phyloP scores from a whole-genome alignment of 768 basidiomycete species.

The Pholiota conissans region DNA sequence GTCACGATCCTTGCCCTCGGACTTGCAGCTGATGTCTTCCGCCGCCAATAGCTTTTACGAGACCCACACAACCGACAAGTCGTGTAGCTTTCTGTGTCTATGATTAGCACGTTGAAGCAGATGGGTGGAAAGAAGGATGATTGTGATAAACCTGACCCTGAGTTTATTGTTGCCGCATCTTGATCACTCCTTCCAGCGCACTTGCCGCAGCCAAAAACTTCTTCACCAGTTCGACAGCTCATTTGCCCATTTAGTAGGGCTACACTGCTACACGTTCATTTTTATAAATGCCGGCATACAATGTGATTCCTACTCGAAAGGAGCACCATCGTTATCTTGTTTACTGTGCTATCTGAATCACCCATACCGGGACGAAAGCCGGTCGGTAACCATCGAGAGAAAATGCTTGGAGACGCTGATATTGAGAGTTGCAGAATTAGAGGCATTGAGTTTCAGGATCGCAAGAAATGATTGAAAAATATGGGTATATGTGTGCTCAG shows the following conservation, averaged over 20 bases:
- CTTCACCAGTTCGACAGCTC: neutral
- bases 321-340: neutral
- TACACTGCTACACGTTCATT: neutral
- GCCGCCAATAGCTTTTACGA: neutral
- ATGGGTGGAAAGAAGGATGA: constrained; percentile 6
- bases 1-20: constrained; percentile 1
- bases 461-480: neutral
- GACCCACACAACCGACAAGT: neutral
- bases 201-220: neutral
- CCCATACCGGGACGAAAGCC: neutral
- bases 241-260: neutral
- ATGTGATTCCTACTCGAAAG: neutral
- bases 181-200: constrained; percentile 5
- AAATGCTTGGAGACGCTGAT: neutral
- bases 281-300: neutral
- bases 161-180: constrained; percentile 8
- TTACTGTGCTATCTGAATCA: neutral
- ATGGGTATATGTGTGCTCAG: neutral
- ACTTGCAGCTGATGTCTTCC: constrained; percentile 2
- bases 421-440: no score
- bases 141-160: neutral
- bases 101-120: constrained; percentile 6
- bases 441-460: no score
- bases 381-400: neutral
- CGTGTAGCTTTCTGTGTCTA: neutral